Evolutionary conservation across 2,329 filamentous ascomycete species (phyloP), one percentile per base, ranked within the genome.

Genomic region (Ophiocordyceps polyrhachis-furcata): DNA sequence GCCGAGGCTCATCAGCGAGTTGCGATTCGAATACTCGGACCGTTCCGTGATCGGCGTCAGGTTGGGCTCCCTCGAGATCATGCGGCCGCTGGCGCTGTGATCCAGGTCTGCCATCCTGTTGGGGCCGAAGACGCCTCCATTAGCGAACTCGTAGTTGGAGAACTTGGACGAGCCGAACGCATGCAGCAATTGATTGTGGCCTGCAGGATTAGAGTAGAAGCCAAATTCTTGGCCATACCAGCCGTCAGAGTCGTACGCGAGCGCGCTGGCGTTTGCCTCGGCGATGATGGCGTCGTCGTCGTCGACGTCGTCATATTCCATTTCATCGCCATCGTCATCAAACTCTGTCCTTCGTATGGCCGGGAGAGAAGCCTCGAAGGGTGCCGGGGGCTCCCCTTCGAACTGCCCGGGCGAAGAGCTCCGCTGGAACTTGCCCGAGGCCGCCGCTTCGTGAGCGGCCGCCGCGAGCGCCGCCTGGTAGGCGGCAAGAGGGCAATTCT

Each of bases 211-310:
- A 1, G 88, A 86, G 59, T 94, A 98, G 60, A 98, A 98, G 1
- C 87, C 88, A 56, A 98, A 98, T 58, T 98, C 91, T 52, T 87
- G 81, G 0, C 91, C 91, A 56, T 98, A 98, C 66, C 91, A 93
- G 0, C 86, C 89, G 50, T 95, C 89, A 7, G 81, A 81, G 55
- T 98, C 91, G 52, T 86, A 88, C 41, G 91, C 89, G 8, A 98
- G 69, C 1, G 83, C 91, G 58, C 91, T 88, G 1, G 89, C 88
- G 53, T 98, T 98, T 5, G 91, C 91, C 47, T 87, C 91, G 0
- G 88, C 89, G 48, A 98, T 93, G 53, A 96, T 91, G 29, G 79
- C 78, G 53, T 95, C 88, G 51, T 96, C 87, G 47, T 85, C 74
- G 48, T 79, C 75, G 51, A 71, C 56, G 50, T 89, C 81, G 48